Percentiles rank a stretch among this genome's conserved stretches.
Conservation (phyloP, 1,284 basidiomycete species). For the Cryptococcus amylolentus region DNA sequence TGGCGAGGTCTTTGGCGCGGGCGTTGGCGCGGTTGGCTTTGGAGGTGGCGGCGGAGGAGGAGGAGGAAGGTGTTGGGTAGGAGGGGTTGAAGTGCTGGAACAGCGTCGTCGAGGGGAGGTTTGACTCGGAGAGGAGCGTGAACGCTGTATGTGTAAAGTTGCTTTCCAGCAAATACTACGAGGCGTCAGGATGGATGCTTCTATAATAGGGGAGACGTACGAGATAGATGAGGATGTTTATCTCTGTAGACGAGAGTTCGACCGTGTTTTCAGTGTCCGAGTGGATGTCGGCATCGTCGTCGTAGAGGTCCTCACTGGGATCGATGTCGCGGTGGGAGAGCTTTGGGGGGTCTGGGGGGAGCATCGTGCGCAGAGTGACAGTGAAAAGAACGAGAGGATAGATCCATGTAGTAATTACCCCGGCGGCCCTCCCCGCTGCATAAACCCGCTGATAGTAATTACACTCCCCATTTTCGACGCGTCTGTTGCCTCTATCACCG, state of each 20-base stretch:
- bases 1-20: slow-evolving; percentile 1
- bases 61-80: slow-evolving; percentile 14
- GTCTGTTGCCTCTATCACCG: slow-evolving; percentile 1
- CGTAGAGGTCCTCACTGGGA: slow-evolving; percentile 4
- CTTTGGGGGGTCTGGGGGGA: slow-evolving; percentile 24
- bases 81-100: slow-evolving; percentile 43
- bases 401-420: not conserved
- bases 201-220: slow-evolving; percentile 18
- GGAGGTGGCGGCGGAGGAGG: slow-evolving; percentile 11
- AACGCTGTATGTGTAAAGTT: slow-evolving; percentile 47
- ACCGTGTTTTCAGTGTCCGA: slow-evolving; percentile 17
- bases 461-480: not conserved
- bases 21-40: slow-evolving; percentile 8
- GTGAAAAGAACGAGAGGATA: not conserved
- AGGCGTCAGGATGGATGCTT: not conserved
- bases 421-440: too few species aligned
- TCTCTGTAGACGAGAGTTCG: slow-evolving; percentile 40
- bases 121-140: slow-evolving; percentile 39
- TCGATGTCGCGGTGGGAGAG: slow-evolving; percentile 25
- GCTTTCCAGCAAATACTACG: slow-evolving; percentile 45
- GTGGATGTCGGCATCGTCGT: slow-evolving; percentile 22
- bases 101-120: slow-evolving; percentile 35
- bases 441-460: too few species aligned
- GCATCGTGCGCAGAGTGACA: slow-evolving; percentile 10
- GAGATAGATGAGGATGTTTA: slow-evolving; percentile 46